These are phyloP conservation scores for Coleophoma cylindrospora DNA, from an alignment of 2,329 filamentous ascomycete species.

Conservation along the genomic window DNA sequence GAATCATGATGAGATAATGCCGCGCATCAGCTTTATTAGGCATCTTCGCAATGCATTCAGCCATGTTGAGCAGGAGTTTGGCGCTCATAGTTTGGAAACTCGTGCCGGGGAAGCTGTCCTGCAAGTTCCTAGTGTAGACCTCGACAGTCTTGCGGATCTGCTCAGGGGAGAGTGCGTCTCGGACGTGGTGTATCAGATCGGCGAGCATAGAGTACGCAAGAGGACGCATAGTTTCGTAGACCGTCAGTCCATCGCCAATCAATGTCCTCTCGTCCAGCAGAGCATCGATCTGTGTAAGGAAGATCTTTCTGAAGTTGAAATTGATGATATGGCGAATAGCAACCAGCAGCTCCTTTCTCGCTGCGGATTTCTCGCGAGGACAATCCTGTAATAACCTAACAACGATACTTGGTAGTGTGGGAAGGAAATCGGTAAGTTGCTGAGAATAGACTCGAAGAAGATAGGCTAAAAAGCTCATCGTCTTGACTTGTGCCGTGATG, in stretches of 20 bases:
- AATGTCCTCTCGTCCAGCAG: slow-evolving; percentile 89
- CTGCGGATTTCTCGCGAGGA: slow-evolving; percentile 86
- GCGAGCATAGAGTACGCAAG: slow-evolving; percentile 98
- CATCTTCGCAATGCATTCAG: slow-evolving; percentile 92
- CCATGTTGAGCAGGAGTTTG: slow-evolving; percentile 95
- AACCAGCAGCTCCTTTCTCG: slow-evolving; percentile 90
- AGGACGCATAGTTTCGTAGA: slow-evolving; percentile 93
- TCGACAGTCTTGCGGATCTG: slow-evolving; percentile 95
- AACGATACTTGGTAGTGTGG: slow-evolving; percentile 79
- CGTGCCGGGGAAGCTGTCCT: slow-evolving; percentile 93
- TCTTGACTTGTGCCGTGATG: slow-evolving; percentile 97
- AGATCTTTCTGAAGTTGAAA: slow-evolving; percentile 96
- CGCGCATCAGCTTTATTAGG: slow-evolving; percentile 90
- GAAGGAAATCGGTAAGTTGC: slow-evolving; percentile 83
- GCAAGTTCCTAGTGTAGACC: slow-evolving; percentile 93
- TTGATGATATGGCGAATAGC: slow-evolving; percentile 98
- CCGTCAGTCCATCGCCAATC: slow-evolving; percentile 92
- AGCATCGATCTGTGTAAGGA: slow-evolving; percentile 90
- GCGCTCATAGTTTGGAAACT: slow-evolving; percentile 99
- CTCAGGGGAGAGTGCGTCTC: slow-evolving; percentile 79
- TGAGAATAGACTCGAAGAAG: slow-evolving; percentile 82
- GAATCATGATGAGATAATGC: slow-evolving; percentile 93
- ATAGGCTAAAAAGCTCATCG: slow-evolving; percentile 97
- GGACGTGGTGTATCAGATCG: slow-evolving; percentile 94
- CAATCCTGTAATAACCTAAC: slow-evolving; percentile 91